phyloP scores from a whole-genome alignment of 2,329 filamentous ascomycete species.

The Calonectria pseudoturangicola region DNA sequence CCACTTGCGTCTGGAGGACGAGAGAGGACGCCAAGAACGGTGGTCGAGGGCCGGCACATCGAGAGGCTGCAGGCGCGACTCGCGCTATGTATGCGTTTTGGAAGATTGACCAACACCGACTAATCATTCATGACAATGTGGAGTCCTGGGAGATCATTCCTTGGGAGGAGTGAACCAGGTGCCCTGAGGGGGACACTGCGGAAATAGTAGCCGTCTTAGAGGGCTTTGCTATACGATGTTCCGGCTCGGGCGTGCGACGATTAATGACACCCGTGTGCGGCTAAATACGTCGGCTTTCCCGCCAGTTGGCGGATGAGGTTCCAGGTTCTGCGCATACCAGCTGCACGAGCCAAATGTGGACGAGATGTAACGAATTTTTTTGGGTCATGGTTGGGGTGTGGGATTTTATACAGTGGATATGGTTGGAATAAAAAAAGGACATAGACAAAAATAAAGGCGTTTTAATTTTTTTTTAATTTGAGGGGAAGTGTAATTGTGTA shows the following conservation, averaged over 20 bases:
- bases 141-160: conserved; percentile 77
- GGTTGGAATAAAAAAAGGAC: conserved; percentile 7
- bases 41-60: conserved; percentile 75
- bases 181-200: not conserved
- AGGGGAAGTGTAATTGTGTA: not conserved
- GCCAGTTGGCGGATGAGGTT: conserved; percentile 2
- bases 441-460: conserved; percentile 42
- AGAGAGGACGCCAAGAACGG: conserved; percentile 76
- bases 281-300: conserved; percentile 4
- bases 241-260: not conserved
- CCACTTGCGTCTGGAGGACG: conserved; percentile 83
- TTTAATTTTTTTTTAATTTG: conserved; percentile 11
- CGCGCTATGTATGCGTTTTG: conserved; percentile 79
- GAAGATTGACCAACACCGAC: conserved; percentile 80
- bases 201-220: conserved; percentile 4
- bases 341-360: conserved; percentile 3
- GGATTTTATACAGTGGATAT: conserved; percentile 6
- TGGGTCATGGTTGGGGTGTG: conserved; percentile 10
- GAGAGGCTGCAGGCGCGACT: conserved; percentile 79
- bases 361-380: conserved; percentile 6
- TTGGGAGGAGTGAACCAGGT: conserved; percentile 65
- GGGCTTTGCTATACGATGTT: not conserved
- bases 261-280: not conserved
- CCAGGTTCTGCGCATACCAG: not conserved
- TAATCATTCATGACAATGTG: conserved; percentile 81